Evolutionary conservation across 768 basidiomycete genomes (phyloP), one percentile per base, ranked within the genome.

Genomic region (Dendrothele bispora): DNA sequence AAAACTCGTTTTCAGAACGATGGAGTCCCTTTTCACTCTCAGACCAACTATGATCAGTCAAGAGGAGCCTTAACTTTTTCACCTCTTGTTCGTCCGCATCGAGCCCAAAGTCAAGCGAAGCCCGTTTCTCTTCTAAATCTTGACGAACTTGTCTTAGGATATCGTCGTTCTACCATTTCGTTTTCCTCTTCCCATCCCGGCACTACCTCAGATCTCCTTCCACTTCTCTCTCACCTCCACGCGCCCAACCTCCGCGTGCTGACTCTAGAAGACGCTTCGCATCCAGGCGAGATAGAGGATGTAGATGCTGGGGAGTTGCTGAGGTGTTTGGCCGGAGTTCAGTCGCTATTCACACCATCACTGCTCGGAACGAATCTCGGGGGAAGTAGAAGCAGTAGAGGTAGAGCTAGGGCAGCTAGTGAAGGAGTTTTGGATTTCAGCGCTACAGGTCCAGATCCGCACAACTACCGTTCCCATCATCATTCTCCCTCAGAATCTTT

Each of bases 261-360:
- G 22, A 55, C 58, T 1, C 57, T 84, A 5, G 73, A 76, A 48
- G 77, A 82, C 51, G 67, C 68, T 7, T 71, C 64, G 4, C 68
- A 77, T 51, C 68, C 72, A 15, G 69, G 63, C 21, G 68, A 67
- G 43, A 61, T 66, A 14, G 65, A 66, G n/a, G 68, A 68, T 7
- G 58, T 73, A 39, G 72, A 80, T 48, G 72, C 67, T 1, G 61
- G 64, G 21, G 61, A 59, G 41, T 56, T 81, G 20, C 58, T 74
- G 17, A 56, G 60, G 39, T 72, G 69, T 58, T 53, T 69, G 30
- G 71, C 49, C 15, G 40, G 34, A 18, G 34, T 35, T 15, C 34
- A 35, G 15, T 15, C 20, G 51, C 38, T 30, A 42, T 25, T 12
- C 7, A 38, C 27, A 1, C 35, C 29, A 21, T 8, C 29, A 20